These are phyloP conservation scores for Ophiostoma ips DNA, from an alignment of 2,329 filamentous ascomycete species.

Conservation along the genomic window DNA sequence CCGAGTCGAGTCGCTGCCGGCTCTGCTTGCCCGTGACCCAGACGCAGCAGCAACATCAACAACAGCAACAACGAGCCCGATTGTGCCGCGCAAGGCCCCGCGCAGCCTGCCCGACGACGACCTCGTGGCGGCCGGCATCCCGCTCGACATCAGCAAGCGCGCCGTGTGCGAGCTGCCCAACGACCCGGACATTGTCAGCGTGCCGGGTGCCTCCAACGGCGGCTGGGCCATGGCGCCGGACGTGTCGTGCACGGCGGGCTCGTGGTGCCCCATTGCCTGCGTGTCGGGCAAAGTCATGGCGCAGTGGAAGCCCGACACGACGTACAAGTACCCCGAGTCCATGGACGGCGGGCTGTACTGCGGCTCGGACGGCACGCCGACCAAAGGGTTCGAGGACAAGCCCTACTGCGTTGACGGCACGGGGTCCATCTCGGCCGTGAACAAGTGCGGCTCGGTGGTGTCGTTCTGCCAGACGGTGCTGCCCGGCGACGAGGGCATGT, in stretches of 20 bases:
- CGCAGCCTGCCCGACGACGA: slow-evolving; percentile 19
- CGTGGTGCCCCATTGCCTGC: slow-evolving; percentile 66
- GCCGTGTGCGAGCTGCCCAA: slow-evolving; percentile 51
- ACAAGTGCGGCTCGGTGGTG: slow-evolving; percentile 47
- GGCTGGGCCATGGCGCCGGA: slow-evolving; percentile 74
- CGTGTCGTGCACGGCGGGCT: slow-evolving; percentile 50
- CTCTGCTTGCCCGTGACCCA: not conserved
- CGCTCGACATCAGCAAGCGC: slow-evolving; percentile 28
- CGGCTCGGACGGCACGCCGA: slow-evolving; percentile 47
- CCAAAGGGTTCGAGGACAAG: slow-evolving; percentile 54
- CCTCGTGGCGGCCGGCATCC: not conserved
- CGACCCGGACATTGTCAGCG: slow-evolving; percentile 49
- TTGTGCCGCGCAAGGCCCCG: slow-evolving; percentile 2
- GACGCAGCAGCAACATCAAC: not conserved
- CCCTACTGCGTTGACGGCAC: slow-evolving; percentile 59
- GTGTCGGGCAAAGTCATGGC: slow-evolving; percentile 61
- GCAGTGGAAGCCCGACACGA: slow-evolving; percentile 62
- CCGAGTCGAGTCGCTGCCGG: slow-evolving; percentile 4
- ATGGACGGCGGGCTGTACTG: slow-evolving; percentile 70
- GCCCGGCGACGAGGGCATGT: slow-evolving; percentile 68
- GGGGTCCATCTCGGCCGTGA: slow-evolving; percentile 50
- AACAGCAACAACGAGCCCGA: not conserved
- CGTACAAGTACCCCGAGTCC: slow-evolving; percentile 54
- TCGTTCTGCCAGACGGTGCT: slow-evolving; percentile 70
- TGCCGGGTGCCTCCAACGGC: slow-evolving; percentile 54